Evolutionary conservation across 1,284 basidiomycete species (phyloP).

Genomic region (Ceratobasidium sp.): DNA sequence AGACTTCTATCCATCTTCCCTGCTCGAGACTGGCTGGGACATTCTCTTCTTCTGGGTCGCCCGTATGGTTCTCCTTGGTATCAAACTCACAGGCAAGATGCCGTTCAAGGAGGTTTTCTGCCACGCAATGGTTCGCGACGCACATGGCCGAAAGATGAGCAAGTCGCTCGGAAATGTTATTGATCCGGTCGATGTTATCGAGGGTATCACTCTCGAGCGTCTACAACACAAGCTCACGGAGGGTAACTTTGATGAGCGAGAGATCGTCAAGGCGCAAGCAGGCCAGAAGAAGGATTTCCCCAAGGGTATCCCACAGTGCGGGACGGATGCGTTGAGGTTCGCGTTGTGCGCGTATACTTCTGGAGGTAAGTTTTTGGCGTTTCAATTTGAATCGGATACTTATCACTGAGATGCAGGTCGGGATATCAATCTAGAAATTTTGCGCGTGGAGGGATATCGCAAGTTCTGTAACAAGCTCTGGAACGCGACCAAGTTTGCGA

Average conservation of each 20-base stretch:
- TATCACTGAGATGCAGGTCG: constrained; percentile 67
- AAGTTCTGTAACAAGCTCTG: constrained; percentile 99
- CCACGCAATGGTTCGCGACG: constrained; percentile 99
- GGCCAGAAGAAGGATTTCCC: constrained; percentile 99
- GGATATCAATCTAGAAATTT: constrained; percentile 96
- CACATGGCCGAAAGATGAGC: constrained; percentile 98
- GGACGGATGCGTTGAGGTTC: constrained; percentile 96
- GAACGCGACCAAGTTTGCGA: constrained; percentile 99
- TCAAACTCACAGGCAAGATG: constrained; percentile 89
- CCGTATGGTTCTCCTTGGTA: constrained; percentile 95
- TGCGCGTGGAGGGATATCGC: constrained; percentile 98
- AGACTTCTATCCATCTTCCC: constrained; percentile 87
- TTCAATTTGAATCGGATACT: neutral
- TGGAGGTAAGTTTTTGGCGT: constrained; percentile 68
- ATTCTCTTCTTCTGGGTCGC: constrained; percentile 99
- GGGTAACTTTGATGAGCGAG: constrained; percentile 95
- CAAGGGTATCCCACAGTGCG: constrained; percentile 98
- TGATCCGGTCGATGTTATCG: constrained; percentile 96
- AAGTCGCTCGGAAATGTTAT: constrained; percentile 99
- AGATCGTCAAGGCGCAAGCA: constrained; percentile 89
- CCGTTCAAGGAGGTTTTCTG: constrained; percentile 99
- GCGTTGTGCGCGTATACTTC: constrained; percentile 93
- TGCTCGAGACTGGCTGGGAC: constrained; percentile 99
- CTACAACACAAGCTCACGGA: constrained; percentile 89
- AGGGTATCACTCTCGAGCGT: constrained; percentile 85